Conservation (phyloP, 306 rosid genomes). For the Argentina anserina region DNA sequence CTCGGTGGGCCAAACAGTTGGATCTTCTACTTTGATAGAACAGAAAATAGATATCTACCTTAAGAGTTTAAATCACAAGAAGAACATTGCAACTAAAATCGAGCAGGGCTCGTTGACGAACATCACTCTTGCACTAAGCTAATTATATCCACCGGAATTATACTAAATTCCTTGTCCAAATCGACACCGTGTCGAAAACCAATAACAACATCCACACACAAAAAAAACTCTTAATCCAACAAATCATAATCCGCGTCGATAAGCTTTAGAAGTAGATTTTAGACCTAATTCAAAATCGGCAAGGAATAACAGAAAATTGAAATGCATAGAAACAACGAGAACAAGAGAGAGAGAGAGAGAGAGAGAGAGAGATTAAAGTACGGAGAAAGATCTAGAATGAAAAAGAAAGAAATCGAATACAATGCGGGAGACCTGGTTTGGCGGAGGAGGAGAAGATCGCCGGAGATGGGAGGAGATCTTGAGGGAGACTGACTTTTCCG, state of each 20-base stretch:
- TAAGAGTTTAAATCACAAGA: not conserved
- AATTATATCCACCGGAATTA: not conserved
- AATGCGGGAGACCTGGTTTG: slow-evolving; percentile 34
- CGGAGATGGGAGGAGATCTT: slow-evolving; percentile 52
- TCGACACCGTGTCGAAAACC: not conserved
- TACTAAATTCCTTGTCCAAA: not conserved
- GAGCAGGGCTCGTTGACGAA: not conserved
- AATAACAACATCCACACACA: not conserved
- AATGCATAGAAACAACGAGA: not conserved
- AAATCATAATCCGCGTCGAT: no score
- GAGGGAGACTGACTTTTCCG: slow-evolving; percentile 53
- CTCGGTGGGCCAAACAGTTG: not conserved
- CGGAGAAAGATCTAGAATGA: not conserved
- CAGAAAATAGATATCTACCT: not conserved
- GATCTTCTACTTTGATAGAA: not conserved
- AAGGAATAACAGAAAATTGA: not conserved
- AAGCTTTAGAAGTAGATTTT: no score
- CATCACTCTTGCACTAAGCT: not conserved
- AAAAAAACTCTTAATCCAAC: not conserved
- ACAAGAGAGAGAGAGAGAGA: not conserved
- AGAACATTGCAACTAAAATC: not conserved
- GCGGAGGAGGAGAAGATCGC: slow-evolving; percentile 35
- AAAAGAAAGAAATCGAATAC: slow-evolving; percentile 7
- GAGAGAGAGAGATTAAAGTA: not conserved
- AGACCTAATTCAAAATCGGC: not conserved